phyloP scores from a whole-genome alignment of 176 grass and related monocot genomes.

The Avena insularis region DNA sequence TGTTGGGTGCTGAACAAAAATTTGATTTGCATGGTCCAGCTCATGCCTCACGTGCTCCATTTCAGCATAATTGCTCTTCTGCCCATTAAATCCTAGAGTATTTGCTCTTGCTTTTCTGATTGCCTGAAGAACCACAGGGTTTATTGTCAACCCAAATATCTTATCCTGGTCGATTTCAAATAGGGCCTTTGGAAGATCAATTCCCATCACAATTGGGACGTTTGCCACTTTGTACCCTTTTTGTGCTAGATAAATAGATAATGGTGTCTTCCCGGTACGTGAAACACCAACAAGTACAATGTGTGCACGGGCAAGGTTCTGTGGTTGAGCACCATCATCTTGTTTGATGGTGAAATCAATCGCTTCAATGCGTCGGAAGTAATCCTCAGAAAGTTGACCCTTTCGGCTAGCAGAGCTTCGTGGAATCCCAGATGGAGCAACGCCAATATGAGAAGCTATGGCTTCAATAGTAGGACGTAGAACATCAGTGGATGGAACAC shows the following conservation, averaged over 20 bases:
- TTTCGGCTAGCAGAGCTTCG: constrained; percentile 70
- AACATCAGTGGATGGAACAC: constrained; percentile 73
- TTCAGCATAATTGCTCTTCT: constrained; percentile 84
- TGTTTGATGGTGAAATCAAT: constrained; percentile 99
- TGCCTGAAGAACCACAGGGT: constrained; percentile 74
- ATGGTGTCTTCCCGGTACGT: constrained; percentile 91
- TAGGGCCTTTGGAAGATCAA: constrained; percentile 74
- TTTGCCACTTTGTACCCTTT: constrained; percentile 99
- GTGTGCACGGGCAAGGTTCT: constrained; percentile 73
- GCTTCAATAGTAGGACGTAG: constrained; percentile 86
- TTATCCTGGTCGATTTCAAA: constrained; percentile 80
- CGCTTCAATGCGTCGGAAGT: constrained; percentile 87
- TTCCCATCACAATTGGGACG: constrained; percentile 89
- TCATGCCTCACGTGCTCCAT: constrained; percentile 88
- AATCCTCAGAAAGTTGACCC: constrained; percentile 71
- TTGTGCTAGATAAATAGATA: constrained; percentile 94
- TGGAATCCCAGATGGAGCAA: constrained; percentile 93
- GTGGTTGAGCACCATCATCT: constrained; percentile 91
- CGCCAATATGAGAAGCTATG: constrained; percentile 88
- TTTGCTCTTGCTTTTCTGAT: constrained; percentile 93
- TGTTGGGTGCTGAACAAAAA: constrained; percentile 69
- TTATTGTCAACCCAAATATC: constrained; percentile 91
- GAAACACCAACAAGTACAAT: constrained; percentile 96
- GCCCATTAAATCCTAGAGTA: constrained; percentile 71
- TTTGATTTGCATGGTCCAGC: constrained; percentile 66